Evolutionary conservation across 768 basidiomycete genomes (phyloP), one percentile per base, ranked within the genome.

Genomic region (Suillus subaureus): DNA sequence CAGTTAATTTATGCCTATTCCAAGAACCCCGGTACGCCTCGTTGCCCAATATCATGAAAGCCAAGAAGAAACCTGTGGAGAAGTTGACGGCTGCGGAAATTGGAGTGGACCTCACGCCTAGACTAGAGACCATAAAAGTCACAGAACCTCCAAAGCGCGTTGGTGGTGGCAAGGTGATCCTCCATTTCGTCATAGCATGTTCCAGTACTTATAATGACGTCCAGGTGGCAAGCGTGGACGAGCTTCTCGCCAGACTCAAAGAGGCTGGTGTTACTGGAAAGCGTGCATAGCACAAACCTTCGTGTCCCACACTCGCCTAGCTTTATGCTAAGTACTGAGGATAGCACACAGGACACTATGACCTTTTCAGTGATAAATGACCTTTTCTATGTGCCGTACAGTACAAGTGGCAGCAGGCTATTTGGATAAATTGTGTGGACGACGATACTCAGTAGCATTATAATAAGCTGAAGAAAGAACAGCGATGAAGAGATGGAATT

Each of bases 41-140:
- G n/a, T 77, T 99, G 66, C 94, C 95, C 4, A 96, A 94, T 71
- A 97, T 97, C 78, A 97, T 97, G 94, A 96, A 97, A 79, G 97
- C 97, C n/a, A 99, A 98, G 85, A 99, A 98, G 85, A 99, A 99
- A 81, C 90, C 92, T 16, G 79, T 98, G 51, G 90, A 96, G 79
- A 95, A 93, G 73, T 72, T 97, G 61, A 86, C 86, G 18, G 83
- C 94, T 1, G 81, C 83, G 28, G 94, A 96, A 70, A 87, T 99
- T 28, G 88, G 89, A 8, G 81, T 98, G 28, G 94, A 99, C 79
- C 85, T 94, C 62, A 85, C 87, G 0, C 94, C 95, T 18, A 83
- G 86, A 39, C 79, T 99, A 33, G 93, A 97, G 81, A 94, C 89
- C 0, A 71, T 99, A 73, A 93, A 92, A 70, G 92, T 99, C 31